These are phyloP conservation scores for Andrographis paniculata DNA, from an alignment of 305 asterid species.

Conservation along the genomic window DNA sequence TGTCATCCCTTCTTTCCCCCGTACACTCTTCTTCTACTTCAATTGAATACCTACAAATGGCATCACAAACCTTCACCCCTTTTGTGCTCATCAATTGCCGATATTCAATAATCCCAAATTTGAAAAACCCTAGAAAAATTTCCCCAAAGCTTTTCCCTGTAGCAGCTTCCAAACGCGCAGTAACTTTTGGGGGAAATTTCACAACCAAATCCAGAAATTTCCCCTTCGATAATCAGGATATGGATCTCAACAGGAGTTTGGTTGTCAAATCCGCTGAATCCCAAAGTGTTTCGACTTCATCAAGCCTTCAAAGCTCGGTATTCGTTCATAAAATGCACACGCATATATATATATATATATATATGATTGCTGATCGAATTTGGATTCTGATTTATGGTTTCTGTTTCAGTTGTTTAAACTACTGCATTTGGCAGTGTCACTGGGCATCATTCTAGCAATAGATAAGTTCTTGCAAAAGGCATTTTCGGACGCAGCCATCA, in stretches of 20 bases:
- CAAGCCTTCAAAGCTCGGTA: slow-evolving; percentile 49
- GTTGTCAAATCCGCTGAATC: slow-evolving; percentile 41
- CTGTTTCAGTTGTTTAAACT: slow-evolving; percentile 46
- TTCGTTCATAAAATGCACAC: neutral
- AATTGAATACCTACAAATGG: slow-evolving; percentile 18
- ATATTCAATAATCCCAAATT: slow-evolving; percentile 13
- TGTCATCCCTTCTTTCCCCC: slow-evolving; percentile 25
- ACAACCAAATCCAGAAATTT: slow-evolving; percentile 17
- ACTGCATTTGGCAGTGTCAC: slow-evolving; percentile 67
- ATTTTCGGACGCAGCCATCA: slow-evolving; percentile 76
- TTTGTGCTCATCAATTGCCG: slow-evolving; percentile 25
- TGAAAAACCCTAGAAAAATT: slow-evolving; percentile 22
- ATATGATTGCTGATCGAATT: slow-evolving; percentile 8
- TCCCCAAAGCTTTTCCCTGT: slow-evolving; percentile 15
- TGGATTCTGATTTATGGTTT: slow-evolving; percentile 9
- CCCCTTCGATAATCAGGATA: slow-evolving; percentile 19
- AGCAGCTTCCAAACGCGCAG: slow-evolving; percentile 17
- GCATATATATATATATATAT: no score
- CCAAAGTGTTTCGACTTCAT: slow-evolving; percentile 30
- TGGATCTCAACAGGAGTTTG: slow-evolving; percentile 22
- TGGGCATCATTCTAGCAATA: slow-evolving; percentile 74
- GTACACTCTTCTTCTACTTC: slow-evolving; percentile 22
- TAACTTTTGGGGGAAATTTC: slow-evolving; percentile 7
- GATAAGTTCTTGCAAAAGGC: slow-evolving; percentile 75
- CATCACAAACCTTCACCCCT: slow-evolving; percentile 27